These are phyloP conservation scores for Discostella pseudostelligera DNA, from an alignment of 108 stramenopile genomes.

Conservation along the genomic window DNA sequence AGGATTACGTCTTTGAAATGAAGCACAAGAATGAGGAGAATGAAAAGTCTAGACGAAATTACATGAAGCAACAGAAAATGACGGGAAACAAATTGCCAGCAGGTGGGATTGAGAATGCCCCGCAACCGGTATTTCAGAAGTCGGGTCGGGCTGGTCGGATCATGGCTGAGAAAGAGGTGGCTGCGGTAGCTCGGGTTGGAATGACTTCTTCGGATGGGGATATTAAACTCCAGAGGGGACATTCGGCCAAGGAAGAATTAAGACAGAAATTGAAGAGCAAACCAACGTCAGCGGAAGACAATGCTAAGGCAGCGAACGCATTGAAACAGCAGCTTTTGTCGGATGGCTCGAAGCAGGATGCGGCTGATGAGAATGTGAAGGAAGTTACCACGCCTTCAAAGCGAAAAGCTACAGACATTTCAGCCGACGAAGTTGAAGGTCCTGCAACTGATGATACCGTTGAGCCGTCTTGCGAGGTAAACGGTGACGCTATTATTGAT, in stretches of 20 bases:
- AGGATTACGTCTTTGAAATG: conserved; percentile 95
- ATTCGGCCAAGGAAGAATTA: conserved; percentile 48
- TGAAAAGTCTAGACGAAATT: conserved; percentile 57
- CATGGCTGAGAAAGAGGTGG: conserved; percentile 47
- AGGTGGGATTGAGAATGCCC: conserved; percentile 35
- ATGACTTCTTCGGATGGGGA: conserved; percentile 30
- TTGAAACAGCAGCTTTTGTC: conserved; percentile 56
- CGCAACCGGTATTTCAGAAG: conserved; percentile 41
- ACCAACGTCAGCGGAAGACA: conserved; percentile 46
- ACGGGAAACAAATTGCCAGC: conserved; percentile 51
- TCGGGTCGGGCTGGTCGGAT: conserved; percentile 73
- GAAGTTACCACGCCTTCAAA: conserved; percentile 36
- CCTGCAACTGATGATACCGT: conserved; percentile 43
- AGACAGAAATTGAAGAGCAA: conserved; percentile 55
- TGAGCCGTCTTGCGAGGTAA: conserved; percentile 46
- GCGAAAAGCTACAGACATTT: conserved; percentile 41
- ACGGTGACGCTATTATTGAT: conserved; percentile 24
- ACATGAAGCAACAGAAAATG: conserved; percentile 39
- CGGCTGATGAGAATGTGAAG: conserved; percentile 22
- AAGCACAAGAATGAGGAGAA: conserved; percentile 84
- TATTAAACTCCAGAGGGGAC: conserved; percentile 43
- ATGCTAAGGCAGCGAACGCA: conserved; percentile 62
- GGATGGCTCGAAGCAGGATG: conserved; percentile 14
- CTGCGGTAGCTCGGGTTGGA: conserved; percentile 9
- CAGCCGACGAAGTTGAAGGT: conserved; percentile 17